A percentile compares a stretch with the other conserved stretches of the same genome.
These are phyloP conservation scores for Fremontodendron californicum DNA, from an alignment of 345 rosid genomes.

Conservation along the genomic window DNA sequence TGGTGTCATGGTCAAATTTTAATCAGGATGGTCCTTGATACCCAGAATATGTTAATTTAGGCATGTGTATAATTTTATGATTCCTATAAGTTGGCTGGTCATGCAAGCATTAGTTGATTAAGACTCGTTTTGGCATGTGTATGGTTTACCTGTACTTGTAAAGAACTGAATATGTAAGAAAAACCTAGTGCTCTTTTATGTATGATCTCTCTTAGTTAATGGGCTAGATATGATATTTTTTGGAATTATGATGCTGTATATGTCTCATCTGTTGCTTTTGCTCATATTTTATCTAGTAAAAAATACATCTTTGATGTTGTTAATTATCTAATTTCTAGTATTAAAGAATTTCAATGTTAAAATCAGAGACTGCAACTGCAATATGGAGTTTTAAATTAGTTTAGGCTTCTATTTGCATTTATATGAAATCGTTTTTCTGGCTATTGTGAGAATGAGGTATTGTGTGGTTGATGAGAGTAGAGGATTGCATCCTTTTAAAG, in stretches of 20 bases:
- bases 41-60: background rate
- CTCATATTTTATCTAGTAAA: background rate
- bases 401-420: background rate
- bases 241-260: background rate
- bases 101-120: background rate
- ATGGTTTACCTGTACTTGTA: background rate
- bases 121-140: background rate
- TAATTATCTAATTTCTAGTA: background rate
- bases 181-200: background rate
- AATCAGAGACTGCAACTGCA: background rate
- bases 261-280: background rate
- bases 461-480: background rate
- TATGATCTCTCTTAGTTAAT: background rate
- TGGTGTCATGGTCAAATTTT: background rate
- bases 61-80: background rate
- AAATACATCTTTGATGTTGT: background rate
- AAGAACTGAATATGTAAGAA: background rate
- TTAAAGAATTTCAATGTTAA: background rate
- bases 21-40: background rate
- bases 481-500: background rate
- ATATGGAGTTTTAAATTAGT: background rate
- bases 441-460: too few species aligned
- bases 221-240: background rate
- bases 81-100: background rate
- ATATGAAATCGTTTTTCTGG: background rate